phyloP scores from a whole-genome alignment of 768 basidiomycete genomes.

The Kwoniella shandongensis region DNA sequence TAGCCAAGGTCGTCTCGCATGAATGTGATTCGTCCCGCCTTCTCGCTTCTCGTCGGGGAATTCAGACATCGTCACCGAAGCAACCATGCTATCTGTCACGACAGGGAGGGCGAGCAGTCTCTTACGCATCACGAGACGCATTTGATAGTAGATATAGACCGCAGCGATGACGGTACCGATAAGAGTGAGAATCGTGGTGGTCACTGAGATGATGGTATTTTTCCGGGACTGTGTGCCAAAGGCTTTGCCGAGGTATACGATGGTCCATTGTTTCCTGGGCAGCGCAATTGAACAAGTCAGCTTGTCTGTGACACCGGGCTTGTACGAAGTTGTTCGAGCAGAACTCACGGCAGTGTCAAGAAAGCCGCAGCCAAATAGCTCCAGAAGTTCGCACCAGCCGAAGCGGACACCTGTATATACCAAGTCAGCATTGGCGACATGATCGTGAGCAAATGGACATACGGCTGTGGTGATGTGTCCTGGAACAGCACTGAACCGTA shows the following conservation, averaged over 20 bases:
- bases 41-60: slow-evolving; percentile 15
- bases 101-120: slow-evolving; percentile 20
- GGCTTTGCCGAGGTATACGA: slow-evolving; percentile 48
- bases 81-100: neutral
- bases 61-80: slow-evolving; percentile 17
- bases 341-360: slow-evolving; percentile 44
- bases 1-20: slow-evolving; percentile 25
- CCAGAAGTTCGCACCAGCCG: slow-evolving; percentile 49
- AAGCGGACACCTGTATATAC: slow-evolving; percentile 28
- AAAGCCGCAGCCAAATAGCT: slow-evolving; percentile 47
- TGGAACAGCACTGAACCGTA: slow-evolving; percentile 50
- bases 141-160: slow-evolving; percentile 51
- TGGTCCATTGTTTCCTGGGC: slow-evolving; percentile 45
- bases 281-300: too few species aligned
- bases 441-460: too few species aligned
- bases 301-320: slow-evolving; percentile 54
- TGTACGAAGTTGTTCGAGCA: too few species aligned
- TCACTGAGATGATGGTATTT: slow-evolving; percentile 44
- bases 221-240: slow-evolving; percentile 41
- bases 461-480: slow-evolving; percentile 50
- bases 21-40: slow-evolving; percentile 5
- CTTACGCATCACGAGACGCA: slow-evolving; percentile 46
- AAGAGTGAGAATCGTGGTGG: slow-evolving; percentile 37
- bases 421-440: too few species aligned
- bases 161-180: slow-evolving; percentile 48